phyloP scores from a whole-genome alignment of 2,329 filamentous ascomycete genomes.

The Apiospora phragmitis region DNA sequence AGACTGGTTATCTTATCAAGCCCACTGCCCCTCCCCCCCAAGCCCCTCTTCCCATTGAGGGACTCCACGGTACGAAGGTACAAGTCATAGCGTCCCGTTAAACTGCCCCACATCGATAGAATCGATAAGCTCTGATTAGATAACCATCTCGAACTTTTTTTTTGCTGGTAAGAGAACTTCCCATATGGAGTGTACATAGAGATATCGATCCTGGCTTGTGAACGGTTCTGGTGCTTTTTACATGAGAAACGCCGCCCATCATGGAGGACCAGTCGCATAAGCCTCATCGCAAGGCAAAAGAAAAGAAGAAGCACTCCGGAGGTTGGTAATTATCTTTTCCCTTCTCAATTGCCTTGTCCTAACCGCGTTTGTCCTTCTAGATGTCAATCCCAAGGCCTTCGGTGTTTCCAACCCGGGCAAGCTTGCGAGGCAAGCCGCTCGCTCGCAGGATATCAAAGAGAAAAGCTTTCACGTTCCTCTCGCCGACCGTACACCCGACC shows the following conservation, averaged over 20 bases:
- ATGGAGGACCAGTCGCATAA: constrained; percentile 79
- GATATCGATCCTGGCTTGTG: not conserved
- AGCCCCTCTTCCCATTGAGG: not conserved
- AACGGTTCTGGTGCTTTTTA: constrained; percentile 9
- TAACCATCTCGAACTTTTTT: constrained; percentile 9
- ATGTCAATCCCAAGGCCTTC: constrained; percentile 78
- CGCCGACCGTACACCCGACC: constrained; percentile 89
- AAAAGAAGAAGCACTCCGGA: constrained; percentile 77
- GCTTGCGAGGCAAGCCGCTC: constrained; percentile 13
- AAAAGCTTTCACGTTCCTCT: constrained; percentile 95
- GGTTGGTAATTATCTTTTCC: constrained; percentile 39
- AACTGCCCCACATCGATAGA: not conserved
- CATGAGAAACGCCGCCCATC: not conserved
- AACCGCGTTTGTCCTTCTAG: constrained; percentile 38
- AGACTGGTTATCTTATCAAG: not conserved
- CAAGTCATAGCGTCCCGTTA: not conserved
- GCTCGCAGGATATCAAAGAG: constrained; percentile 61
- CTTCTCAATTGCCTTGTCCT: not conserved
- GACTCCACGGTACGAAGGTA: not conserved
- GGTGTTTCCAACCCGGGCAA: constrained; percentile 16
- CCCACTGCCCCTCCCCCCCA: not conserved
- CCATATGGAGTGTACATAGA: not conserved
- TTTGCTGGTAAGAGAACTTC: not conserved
- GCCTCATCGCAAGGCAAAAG: constrained; percentile 82
- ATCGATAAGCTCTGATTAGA: constrained; percentile 1